Conservation (phyloP, 2,329 filamentous ascomycete genomes). For the Cercospora zeae-maydis region DNA sequence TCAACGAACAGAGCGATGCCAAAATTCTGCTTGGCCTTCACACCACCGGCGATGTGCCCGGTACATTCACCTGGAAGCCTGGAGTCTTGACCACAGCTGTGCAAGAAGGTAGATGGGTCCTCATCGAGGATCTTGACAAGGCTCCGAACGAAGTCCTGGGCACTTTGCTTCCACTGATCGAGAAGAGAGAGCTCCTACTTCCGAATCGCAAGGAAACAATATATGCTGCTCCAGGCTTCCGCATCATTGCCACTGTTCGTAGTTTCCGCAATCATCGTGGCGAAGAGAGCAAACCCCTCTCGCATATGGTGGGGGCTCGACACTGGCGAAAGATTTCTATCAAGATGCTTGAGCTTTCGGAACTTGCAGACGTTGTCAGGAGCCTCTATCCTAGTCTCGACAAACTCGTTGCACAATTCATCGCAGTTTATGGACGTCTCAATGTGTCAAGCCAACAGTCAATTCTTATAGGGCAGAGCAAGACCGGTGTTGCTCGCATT, state of each 20-base stretch:
- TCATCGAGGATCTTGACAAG: constrained; percentile 94
- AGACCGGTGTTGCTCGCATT: constrained; percentile 56
- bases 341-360: constrained; percentile 60
- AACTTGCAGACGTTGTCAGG: constrained; percentile 71
- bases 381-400: constrained; percentile 67
- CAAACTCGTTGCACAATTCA: constrained; percentile 53
- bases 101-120: constrained; percentile 88
- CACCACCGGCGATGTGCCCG: constrained; percentile 79
- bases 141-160: constrained; percentile 94
- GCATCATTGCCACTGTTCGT: constrained; percentile 86
- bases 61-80: constrained; percentile 86
- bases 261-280: constrained; percentile 63
- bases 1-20: constrained; percentile 97
- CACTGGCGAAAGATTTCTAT: constrained; percentile 81
- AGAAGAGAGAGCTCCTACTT: constrained; percentile 84
- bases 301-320: constrained; percentile 72
- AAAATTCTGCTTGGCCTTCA: constrained; percentile 96
- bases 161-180: constrained; percentile 85
- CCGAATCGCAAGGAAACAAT: constrained; percentile 85
- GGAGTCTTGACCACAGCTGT: constrained; percentile 93
- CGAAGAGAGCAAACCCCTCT: constrained; percentile 65
- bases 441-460: constrained; percentile 37
- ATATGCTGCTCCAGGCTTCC: constrained; percentile 77
- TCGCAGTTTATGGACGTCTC: constrained; percentile 54
- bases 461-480: constrained; percentile 47